These are phyloP conservation scores for Ceratocystis albifundus DNA, from an alignment of 2,329 filamentous ascomycete species.

Conservation along the genomic window DNA sequence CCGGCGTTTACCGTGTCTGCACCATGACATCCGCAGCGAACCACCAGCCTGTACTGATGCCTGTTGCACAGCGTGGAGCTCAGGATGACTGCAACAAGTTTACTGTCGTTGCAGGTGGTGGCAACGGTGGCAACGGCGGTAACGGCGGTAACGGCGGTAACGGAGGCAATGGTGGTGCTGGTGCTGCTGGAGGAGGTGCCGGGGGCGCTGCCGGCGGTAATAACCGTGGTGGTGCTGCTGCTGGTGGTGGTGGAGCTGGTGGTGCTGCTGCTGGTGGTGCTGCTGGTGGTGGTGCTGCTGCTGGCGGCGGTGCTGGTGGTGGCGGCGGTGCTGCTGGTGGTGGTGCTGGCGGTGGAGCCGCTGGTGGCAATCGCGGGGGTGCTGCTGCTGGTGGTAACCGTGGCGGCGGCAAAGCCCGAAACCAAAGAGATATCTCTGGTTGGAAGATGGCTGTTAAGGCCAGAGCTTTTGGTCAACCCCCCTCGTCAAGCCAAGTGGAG, in stretches of 20 bases:
- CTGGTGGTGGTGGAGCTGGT: constrained; percentile 23
- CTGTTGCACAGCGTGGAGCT: constrained; percentile 53
- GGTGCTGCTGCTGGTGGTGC: constrained; percentile 25
- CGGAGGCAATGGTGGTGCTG: constrained; percentile 24
- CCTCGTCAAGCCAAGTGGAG: neutral
- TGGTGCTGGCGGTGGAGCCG: constrained; percentile 10
- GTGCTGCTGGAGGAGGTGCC: constrained; percentile 7
- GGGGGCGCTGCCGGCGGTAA: too few species aligned
- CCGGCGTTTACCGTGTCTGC: constrained; percentile 54
- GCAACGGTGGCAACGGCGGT: constrained; percentile 23
- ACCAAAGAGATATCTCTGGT: too few species aligned
- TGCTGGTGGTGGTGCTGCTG: constrained; percentile 38
- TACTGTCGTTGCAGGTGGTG: constrained; percentile 34
- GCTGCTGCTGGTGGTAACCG: too few species aligned
- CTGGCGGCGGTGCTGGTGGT: constrained; percentile 33
- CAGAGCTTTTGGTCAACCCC: neutral
- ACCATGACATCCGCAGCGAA: constrained; percentile 52
- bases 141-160: constrained; percentile 26
- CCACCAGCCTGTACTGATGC: constrained; percentile 56
- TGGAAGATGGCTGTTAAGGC: neutral
- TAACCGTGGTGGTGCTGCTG: constrained; percentile 24
- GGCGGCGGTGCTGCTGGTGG: constrained; percentile 3
- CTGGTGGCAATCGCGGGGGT: neutral
- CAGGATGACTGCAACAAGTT: constrained; percentile 56
- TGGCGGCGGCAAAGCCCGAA: too few species aligned